Conservation (phyloP, 441 rosid species). For the Jatropha podagrica region DNA sequence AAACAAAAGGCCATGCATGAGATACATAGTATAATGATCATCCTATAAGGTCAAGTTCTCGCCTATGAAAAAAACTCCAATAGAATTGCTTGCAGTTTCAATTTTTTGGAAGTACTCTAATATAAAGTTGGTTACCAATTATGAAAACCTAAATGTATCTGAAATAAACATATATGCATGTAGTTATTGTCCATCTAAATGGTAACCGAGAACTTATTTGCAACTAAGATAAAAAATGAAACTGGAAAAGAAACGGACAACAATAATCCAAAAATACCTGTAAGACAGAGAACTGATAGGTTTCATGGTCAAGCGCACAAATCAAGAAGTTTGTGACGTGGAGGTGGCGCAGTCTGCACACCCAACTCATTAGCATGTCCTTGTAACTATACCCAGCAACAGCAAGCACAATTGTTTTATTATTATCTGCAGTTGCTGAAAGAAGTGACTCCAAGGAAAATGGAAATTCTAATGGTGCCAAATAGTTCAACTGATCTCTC, state of each 20-base stretch:
- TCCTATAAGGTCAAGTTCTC: background rate
- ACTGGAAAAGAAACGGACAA: background rate
- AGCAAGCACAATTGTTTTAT: constrained; percentile 70
- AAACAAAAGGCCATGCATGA: background rate
- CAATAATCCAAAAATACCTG: constrained; percentile 49
- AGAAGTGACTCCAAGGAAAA: constrained; percentile 76
- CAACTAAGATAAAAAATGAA: constrained; percentile 7
- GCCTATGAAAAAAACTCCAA: background rate
- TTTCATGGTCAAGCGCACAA: constrained; percentile 87
- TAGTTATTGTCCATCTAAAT: background rate
- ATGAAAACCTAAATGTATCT: background rate
- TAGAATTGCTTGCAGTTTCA: background rate
- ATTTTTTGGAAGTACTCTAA: background rate
- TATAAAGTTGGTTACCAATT: background rate
- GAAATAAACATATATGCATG: background rate
- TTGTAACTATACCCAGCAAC: constrained; percentile 91
- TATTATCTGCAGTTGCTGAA: constrained; percentile 57
- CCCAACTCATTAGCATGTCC: constrained; percentile 98
- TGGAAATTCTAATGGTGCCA: constrained; percentile 44
- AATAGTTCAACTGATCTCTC: constrained; percentile 36
- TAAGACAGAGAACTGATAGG: constrained; percentile 64
- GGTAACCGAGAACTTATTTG: background rate
- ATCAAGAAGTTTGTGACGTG: constrained; percentile 68
- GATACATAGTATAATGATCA: background rate
- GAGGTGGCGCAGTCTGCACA: constrained; percentile 74